A percentile compares a stretch with the other conserved stretches of the same genome.
Conservation (phyloP, 2,329 filamentous ascomycete species). For the Colletotrichum horii region DNA sequence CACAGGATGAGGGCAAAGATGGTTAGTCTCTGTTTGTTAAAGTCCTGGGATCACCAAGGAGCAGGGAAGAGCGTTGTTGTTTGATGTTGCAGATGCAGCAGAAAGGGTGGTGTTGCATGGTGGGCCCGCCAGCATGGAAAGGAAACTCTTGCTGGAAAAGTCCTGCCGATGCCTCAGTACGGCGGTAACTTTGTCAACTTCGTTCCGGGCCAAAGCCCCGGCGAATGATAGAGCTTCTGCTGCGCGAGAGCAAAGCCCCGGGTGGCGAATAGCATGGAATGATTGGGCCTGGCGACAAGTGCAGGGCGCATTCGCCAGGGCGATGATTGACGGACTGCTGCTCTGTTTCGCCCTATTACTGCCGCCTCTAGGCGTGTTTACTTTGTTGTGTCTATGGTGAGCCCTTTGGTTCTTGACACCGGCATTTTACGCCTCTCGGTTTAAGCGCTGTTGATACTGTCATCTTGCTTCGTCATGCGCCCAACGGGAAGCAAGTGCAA, state of each 20-base stretch:
- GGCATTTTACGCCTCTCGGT: not conserved
- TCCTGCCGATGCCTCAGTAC: not conserved
- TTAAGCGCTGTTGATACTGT: not conserved
- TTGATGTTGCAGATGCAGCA: slow-evolving; percentile 2
- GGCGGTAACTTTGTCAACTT: not conserved
- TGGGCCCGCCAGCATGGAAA: not conserved
- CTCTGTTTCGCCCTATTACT: not conserved
- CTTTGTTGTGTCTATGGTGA: not conserved
- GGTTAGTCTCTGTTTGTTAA: not conserved
- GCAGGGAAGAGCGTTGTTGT: slow-evolving; percentile 15
- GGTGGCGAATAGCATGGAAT: not conserved
- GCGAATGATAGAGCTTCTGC: not conserved
- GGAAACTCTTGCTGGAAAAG: not conserved
- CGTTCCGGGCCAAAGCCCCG: not conserved
- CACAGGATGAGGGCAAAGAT: not conserved
- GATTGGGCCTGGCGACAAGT: slow-evolving; percentile 2
- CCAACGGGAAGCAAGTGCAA: not conserved
- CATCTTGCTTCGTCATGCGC: not conserved
- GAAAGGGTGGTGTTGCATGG: not conserved
- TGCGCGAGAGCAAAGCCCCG: not conserved
- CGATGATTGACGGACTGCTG: slow-evolving; percentile 13
- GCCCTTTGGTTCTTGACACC: not conserved
- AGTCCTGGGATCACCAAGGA: not conserved
- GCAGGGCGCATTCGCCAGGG: slow-evolving; percentile 14
- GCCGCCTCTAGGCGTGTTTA: not conserved